Base-by-base conservation (phyloP, 2,329 filamentous ascomycete genomes). In the Thermomyces lanuginosus region DNA sequence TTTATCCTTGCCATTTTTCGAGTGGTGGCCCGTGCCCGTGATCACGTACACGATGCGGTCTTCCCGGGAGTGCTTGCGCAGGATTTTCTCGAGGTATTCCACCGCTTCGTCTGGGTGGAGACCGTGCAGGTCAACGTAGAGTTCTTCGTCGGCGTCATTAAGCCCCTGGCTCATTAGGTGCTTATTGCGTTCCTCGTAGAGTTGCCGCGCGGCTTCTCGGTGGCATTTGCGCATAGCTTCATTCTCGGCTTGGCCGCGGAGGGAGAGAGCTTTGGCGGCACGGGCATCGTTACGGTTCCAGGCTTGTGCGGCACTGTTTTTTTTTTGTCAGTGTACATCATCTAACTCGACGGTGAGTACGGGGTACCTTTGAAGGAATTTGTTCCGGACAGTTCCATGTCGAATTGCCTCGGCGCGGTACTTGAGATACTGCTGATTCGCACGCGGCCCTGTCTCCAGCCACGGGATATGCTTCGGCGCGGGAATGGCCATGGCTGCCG, bases 1-100 rank as follows among this genome's bases (percentile, higher is more conserved):
- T 57, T 98, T 98, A 55, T 98, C 89, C 53, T 95, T 95, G 43
- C 89, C 86, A 47, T 93, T 93, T 62, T 95, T 95, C 51, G 81
- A 92, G 56, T 98, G 89, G 46, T 95, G 84, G 3, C 86, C 89
- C 1, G 86, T 95, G 22, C 89, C 89, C 1, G 84, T 93, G 49
- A 98, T 95, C 39, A 84, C 84, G 49, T 95, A 98, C 21, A 98
- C 69, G 2, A 86, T 79, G 12, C 73, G 68, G 4, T 61, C 55
- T 18, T 65, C 66, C 39, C 78, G 72, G 38, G 65, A 68, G 45
- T 93, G 89, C 45, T 91, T 81, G 35, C 84, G 63, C 12, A 98
- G 71, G 20, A 91, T 78, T 36, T 76, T 76, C 51, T 89, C 82
- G 3, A 98, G 68, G 43, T 95, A 95, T 38, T 89, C 80, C 21